These are phyloP conservation scores for Cadophora gregata DNA, from an alignment of 2,329 filamentous ascomycete species.

Conservation along the genomic window DNA sequence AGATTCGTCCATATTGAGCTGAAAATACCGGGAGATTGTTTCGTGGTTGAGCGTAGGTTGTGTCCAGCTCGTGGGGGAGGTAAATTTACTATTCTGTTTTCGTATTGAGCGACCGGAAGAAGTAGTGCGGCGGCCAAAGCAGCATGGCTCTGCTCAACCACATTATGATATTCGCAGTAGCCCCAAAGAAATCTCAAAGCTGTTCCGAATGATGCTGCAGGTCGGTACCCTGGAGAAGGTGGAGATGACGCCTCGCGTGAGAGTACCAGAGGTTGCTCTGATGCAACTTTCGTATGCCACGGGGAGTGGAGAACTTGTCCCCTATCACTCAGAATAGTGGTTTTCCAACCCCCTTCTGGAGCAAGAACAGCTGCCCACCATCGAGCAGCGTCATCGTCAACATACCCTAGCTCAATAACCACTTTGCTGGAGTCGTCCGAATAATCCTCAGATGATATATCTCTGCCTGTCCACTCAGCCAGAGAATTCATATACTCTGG, in stretches of 20 bases:
- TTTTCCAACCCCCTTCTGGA: constrained; percentile 38
- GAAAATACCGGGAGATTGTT: constrained; percentile 21
- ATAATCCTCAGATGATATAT: too few relatives aligned
- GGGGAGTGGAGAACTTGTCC: constrained; percentile 38
- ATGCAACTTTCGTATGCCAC: constrained; percentile 35
- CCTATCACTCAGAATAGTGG: constrained; percentile 33
- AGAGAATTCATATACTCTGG: constrained; percentile 33
- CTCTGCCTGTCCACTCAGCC: constrained; percentile 28
- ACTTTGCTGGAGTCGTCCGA: not conserved
- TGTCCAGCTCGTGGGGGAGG: constrained; percentile 29
- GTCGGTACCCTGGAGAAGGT: constrained; percentile 24
- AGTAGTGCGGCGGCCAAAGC: constrained; percentile 42
- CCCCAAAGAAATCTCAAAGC: constrained; percentile 40
- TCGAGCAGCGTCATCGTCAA: constrained; percentile 38
- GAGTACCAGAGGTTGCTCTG: constrained; percentile 33
- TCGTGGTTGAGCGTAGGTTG: constrained; percentile 28
- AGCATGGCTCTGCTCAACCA: constrained; percentile 39
- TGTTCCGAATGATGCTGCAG: constrained; percentile 33
- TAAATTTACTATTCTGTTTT: constrained; percentile 33
- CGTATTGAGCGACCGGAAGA: constrained; percentile 41
- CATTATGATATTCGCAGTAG: constrained; percentile 40
- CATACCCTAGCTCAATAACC: constrained; percentile 37
- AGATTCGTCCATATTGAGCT: constrained; percentile 25
- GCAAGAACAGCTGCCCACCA: constrained; percentile 44
- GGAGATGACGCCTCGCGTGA: constrained; percentile 27